Conservation (phyloP, 768 basidiomycete genomes). For the Leccinum incarnatum region DNA sequence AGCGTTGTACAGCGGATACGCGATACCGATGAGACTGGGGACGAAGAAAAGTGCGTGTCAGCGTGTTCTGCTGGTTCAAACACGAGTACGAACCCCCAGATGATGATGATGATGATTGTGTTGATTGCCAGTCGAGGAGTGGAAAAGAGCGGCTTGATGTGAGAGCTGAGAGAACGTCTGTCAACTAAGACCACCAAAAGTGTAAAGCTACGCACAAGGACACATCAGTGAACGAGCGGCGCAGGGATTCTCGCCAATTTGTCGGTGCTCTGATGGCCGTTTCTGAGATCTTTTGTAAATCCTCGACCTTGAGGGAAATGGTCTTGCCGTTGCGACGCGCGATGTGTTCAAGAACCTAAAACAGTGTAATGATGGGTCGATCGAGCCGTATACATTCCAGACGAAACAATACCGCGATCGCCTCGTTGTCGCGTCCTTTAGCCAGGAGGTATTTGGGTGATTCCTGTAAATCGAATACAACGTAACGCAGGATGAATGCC, state of each 20-base stretch:
- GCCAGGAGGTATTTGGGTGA: constrained; percentile 60
- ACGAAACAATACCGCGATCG: constrained; percentile 38
- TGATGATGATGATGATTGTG: constrained; percentile 45
- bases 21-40: constrained; percentile 42
- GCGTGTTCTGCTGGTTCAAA: neutral
- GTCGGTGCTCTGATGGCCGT: constrained; percentile 6
- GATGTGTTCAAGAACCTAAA: constrained; percentile 46
- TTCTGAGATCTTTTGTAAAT: constrained; percentile 35
- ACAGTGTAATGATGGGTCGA: neutral
- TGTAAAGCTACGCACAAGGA: constrained; percentile 35
- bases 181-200: neutral
- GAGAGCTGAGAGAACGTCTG: constrained; percentile 34
- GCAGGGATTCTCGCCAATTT: constrained; percentile 24
- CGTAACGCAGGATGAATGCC: constrained; percentile 53
- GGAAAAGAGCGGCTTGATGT: constrained; percentile 49
- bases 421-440: constrained; percentile 55
- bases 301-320: constrained; percentile 45
- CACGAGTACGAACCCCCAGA: constrained; percentile 45
- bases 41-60: neutral
- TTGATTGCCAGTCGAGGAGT: constrained; percentile 43
- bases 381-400: neutral
- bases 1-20: constrained; percentile 51
- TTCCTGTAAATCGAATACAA: constrained; percentile 59
- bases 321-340: constrained; percentile 46
- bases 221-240: constrained; percentile 36